phyloP scores from a whole-genome alignment of 2,329 filamentous ascomycete species.

The Aspergillus nomiae region DNA sequence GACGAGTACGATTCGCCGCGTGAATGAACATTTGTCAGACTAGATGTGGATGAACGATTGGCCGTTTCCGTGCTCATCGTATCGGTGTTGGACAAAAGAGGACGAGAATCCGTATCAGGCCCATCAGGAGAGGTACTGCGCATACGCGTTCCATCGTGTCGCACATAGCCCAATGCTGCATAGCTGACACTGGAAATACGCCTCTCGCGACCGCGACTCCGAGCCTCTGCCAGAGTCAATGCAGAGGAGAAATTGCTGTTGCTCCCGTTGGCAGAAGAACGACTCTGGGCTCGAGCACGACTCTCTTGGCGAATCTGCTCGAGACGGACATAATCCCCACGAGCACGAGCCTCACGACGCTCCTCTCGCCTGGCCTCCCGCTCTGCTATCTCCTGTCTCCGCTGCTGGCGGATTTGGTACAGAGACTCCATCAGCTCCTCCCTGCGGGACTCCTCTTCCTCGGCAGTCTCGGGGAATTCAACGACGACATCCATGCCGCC shows the following conservation, averaged over 20 bases:
- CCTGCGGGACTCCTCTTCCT: conserved; percentile 75
- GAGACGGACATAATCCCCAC: conserved; percentile 71
- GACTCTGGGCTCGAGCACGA: conserved; percentile 51
- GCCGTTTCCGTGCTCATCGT: conserved; percentile 32
- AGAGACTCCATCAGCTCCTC: conserved; percentile 91
- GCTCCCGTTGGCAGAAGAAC: conserved; percentile 33
- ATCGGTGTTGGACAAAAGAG: conserved; percentile 44
- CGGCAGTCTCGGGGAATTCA: conserved; percentile 76
- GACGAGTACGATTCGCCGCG: conserved; percentile 40
- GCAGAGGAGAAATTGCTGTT: conserved; percentile 36
- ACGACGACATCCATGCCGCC: conserved; percentile 89
- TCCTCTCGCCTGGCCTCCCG: conserved; percentile 73
- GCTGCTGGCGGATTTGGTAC: conserved; percentile 81
- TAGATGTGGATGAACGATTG: conserved; percentile 30
- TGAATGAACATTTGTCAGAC: conserved; percentile 29
- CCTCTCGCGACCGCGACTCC: conserved; percentile 45
- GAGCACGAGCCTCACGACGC: conserved; percentile 69
- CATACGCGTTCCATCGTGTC: conserved; percentile 52
- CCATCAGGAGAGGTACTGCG: conserved; percentile 50
- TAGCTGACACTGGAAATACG: conserved; percentile 53
- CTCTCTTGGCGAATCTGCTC: conserved; percentile 62
- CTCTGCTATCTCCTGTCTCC: conserved; percentile 74
- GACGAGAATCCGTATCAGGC: conserved; percentile 50
- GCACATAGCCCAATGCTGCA: conserved; percentile 49
- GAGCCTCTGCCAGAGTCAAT: conserved; percentile 47